Evolutionary conservation across 768 basidiomycete species (phyloP).

Genomic region (Phaeotremella fagi): DNA sequence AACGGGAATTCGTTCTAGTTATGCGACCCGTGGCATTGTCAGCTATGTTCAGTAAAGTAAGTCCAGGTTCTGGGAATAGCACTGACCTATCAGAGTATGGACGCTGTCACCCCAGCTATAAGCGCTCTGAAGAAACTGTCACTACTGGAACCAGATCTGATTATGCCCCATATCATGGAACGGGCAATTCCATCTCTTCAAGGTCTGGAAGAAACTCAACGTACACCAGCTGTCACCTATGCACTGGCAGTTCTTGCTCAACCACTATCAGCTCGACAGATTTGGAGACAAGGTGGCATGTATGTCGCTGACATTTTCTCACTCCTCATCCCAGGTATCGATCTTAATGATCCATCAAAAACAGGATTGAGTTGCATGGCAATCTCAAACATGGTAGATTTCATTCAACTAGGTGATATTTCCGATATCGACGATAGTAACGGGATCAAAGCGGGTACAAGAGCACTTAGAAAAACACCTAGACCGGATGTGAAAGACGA

Average conservation of each 20-base stretch:
- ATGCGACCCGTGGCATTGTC: conserved; percentile 74
- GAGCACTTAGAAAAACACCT: conserved; percentile 47
- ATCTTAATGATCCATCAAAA: conserved; percentile 55
- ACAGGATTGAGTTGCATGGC: conserved; percentile 41
- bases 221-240: conserved; percentile 79
- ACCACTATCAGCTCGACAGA: conserved; percentile 69
- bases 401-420: conserved; percentile 34
- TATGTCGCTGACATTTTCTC: conserved; percentile 74
- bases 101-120: conserved; percentile 70
- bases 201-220: conserved; percentile 80
- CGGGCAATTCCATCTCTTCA: conserved; percentile 82
- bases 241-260: conserved; percentile 75
- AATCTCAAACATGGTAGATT: conserved; percentile 43
- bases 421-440: conserved; percentile 23
- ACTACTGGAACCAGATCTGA: conserved; percentile 77
- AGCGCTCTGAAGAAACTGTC: conserved; percentile 76
- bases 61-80: background rate
- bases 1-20: conserved; percentile 74
- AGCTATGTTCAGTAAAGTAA: conserved; percentile 77
- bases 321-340: conserved; percentile 77
- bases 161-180: conserved; percentile 74
- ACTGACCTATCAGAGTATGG: conserved; percentile 52
- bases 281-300: conserved; percentile 77
- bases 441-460: conserved; percentile 39
- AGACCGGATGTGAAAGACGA: conserved; percentile 50